Evolutionary conservation across 2,329 filamentous ascomycete species (phyloP), one percentile per base, ranked within the genome.

Genomic region (Aspergillus sojae): DNA sequence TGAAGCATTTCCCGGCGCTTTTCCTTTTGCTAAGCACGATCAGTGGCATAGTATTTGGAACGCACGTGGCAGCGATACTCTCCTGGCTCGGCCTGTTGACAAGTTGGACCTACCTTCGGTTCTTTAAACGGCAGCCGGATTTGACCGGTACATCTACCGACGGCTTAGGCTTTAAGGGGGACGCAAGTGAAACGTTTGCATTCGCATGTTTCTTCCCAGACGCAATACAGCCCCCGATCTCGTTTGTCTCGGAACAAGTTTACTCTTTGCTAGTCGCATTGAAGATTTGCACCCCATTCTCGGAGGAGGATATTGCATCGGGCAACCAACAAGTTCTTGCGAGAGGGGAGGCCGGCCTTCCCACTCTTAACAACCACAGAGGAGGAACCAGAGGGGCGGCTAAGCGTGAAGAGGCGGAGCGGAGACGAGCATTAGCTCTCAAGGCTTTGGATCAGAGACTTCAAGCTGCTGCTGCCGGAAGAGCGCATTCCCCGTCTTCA

Each of bases 161-260:
- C 56, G 82, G 84, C 58, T 77, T 79, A 9, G 80, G 82, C 10
- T 87, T 96, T 70, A 91, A 90, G 67, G 95, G 95, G 66, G 95
- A 99, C 77, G 92, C 95, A 41, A 96, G 92, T 78, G 95, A 99
- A 79, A 97, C 94, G 0, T 99, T 99, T 75, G 91, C 94, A 9
- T 96, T 99, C 77, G 90, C 93, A 68, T 93, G 95, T 72, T 97
- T 99, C 83, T 98, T 98, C 81, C 95, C 95, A 0, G 91, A 91
- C 56, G 88, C 90, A 3, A 82, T 91, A 48, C 94, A 97, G 75
- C 91, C 93, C 0, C 82, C 92, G 16, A 85, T 98, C 48, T 87
- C 89, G 19, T 85, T 88, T 11, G 75, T 96, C n/a, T 86, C 91
- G 12, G 89, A 92, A 70, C 84, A 88, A 65, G 78, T 97, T 30